phyloP scores from a whole-genome alignment of 1,284 basidiomycete species.

The Ustilago cynodontis region DNA sequence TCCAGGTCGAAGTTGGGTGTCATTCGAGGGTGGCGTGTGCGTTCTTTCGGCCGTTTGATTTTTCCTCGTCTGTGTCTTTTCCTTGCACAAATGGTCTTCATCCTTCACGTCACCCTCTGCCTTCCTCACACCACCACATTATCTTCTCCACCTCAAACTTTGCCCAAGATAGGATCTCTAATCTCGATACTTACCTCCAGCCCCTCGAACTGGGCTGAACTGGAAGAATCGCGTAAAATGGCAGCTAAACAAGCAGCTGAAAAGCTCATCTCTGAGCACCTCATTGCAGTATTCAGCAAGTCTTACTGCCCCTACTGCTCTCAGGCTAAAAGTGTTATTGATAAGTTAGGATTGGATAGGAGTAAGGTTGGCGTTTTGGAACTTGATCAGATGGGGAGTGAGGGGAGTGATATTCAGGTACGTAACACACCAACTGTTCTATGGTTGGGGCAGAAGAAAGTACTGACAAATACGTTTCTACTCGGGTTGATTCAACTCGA shows the following conservation, averaged over 20 bases:
- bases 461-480: too few relatives aligned
- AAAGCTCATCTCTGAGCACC: conserved; percentile 66
- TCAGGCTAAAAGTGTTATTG: conserved; percentile 69
- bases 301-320: conserved; percentile 67
- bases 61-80: neutral
- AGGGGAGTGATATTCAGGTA: conserved; percentile 66
- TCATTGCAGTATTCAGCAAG: conserved; percentile 71
- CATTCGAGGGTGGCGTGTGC: too few relatives aligned
- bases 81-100: neutral
- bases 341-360: conserved; percentile 62
- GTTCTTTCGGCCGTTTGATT: neutral
- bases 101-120: too few relatives aligned
- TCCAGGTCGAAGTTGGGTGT: too few relatives aligned
- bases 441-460: too few relatives aligned
- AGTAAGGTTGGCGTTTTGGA: conserved; percentile 68
- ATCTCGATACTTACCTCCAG: conserved; percentile 15
- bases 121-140: too few relatives aligned
- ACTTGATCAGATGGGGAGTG: conserved; percentile 68
- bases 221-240: conserved; percentile 56
- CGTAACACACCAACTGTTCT: conserved; percentile 7
- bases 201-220: conserved; percentile 3
- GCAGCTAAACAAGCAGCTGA: conserved; percentile 68
- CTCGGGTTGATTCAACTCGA: too few relatives aligned
- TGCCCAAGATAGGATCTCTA: conserved; percentile 37
- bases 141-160: neutral